These are phyloP conservation scores for Leccinum solheimii DNA, from an alignment of 1,284 basidiomycete species.

Conservation along the genomic window DNA sequence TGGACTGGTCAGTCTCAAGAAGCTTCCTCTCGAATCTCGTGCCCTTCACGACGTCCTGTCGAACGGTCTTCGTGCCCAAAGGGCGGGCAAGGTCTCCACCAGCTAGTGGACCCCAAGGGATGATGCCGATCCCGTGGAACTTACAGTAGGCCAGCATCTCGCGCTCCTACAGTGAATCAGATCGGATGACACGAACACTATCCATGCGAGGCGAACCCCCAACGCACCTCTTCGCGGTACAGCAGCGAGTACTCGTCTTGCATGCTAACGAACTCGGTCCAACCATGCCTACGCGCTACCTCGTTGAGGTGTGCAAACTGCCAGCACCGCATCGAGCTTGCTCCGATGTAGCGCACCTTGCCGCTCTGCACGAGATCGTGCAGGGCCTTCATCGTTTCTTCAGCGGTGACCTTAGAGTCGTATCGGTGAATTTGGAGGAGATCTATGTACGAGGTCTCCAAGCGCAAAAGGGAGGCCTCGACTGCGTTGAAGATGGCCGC, in stretches of 20 bases:
- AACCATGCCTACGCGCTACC: neutral
- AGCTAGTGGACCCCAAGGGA: slow-evolving; percentile 41
- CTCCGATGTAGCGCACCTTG: neutral
- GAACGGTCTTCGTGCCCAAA: slow-evolving; percentile 27
- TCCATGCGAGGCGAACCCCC: no score
- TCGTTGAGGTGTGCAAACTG: neutral
- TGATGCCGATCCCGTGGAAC: slow-evolving; percentile 9
- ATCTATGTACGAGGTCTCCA: neutral
- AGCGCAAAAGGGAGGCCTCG: neutral
- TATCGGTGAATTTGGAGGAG: neutral
- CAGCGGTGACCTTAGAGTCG: neutral
- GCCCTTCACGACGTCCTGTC: slow-evolving; percentile 22
- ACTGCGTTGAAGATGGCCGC: neutral
- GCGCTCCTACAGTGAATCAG: neutral
- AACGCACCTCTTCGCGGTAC: neutral
- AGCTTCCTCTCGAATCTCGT: slow-evolving; percentile 27
- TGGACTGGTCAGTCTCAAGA: slow-evolving; percentile 29
- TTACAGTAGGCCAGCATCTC: neutral
- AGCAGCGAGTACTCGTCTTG: neutral
- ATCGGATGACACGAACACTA: neutral
- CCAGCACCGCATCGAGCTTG: neutral
- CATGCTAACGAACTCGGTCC: neutral
- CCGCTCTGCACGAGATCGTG: neutral
- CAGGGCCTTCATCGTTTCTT: neutral
- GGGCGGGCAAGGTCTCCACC: slow-evolving; percentile 31